Evolutionary conservation across 1,139 yeast species (phyloP).

Genomic region (Magnusiomyces paraingens): DNA sequence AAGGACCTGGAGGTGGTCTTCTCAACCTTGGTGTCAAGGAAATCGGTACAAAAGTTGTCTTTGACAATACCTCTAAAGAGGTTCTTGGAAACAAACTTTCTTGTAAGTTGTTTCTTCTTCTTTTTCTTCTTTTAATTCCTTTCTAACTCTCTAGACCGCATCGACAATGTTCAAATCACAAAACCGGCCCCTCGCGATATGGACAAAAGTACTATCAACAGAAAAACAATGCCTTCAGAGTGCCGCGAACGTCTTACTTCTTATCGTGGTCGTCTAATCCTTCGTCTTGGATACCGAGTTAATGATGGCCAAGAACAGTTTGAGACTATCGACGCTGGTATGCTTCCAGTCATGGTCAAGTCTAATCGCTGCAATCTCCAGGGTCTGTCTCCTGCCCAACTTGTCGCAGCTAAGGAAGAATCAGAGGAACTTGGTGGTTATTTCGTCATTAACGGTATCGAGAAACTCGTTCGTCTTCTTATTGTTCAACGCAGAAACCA

Average conservation of each 20-base stretch:
- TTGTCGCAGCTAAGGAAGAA: conserved; percentile 79
- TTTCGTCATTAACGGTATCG: conserved; percentile 94
- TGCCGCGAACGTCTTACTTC: conserved; percentile 77
- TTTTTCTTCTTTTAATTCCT: background rate
- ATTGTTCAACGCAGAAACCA: conserved; percentile 97
- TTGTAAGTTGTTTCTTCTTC: conserved; percentile 21
- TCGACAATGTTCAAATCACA: conserved; percentile 79
- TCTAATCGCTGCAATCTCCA: conserved; percentile 88
- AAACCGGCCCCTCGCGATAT: conserved; percentile 69
- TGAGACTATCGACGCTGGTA: conserved; percentile 89
- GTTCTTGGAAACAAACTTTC: conserved; percentile 76
- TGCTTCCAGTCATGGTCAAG: conserved; percentile 82
- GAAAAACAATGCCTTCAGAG: conserved; percentile 75
- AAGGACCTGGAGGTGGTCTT: conserved; percentile 69
- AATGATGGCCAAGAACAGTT: conserved; percentile 71
- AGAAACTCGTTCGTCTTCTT: conserved; percentile 91
- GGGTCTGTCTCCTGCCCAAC: conserved; percentile 70
- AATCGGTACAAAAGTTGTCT: conserved; percentile 77
- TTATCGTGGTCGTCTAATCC: conserved; percentile 47
- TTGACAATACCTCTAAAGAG: conserved; percentile 57
- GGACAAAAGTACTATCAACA: conserved; percentile 74
- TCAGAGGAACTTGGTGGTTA: conserved; percentile 96
- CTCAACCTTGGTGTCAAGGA: conserved; percentile 81
- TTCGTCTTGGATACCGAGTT: conserved; percentile 77
- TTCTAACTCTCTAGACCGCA: conserved; percentile 42